phyloP scores from a whole-genome alignment of 352 stramenopile genomes.

The Globisporangium ultimum region DNA sequence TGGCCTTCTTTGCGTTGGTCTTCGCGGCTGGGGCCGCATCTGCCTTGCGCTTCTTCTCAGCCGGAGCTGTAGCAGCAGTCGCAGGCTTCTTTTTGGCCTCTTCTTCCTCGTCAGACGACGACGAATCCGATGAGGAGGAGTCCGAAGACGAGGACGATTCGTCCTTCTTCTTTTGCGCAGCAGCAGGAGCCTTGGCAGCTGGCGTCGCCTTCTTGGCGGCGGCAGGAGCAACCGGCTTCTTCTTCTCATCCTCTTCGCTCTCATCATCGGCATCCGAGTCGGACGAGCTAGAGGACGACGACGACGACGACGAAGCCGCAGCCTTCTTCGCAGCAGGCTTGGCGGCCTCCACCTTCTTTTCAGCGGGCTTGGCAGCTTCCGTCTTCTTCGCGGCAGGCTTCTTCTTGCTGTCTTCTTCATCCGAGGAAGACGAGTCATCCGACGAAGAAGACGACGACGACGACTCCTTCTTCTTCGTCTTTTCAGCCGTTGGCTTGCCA shows the following conservation, averaged over 20 bases:
- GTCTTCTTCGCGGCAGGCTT: constrained; percentile 15
- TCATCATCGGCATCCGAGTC: constrained; percentile 52
- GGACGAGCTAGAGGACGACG: constrained; percentile 18
- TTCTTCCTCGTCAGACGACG: constrained; percentile 34
- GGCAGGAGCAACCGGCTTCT: constrained; percentile 22
- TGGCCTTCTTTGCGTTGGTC: constrained; percentile 31
- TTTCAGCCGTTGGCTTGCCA: constrained; percentile 11
- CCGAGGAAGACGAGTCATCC: constrained; percentile 25
- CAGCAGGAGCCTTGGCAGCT: constrained; percentile 3
- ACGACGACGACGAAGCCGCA: constrained; percentile 23
- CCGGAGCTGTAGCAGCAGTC: constrained; percentile 15
- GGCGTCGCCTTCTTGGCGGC: constrained; percentile 17
- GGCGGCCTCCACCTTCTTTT: constrained; percentile 16
- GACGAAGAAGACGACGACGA: constrained; percentile 22
- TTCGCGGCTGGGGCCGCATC: constrained; percentile 19
- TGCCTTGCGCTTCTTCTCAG: constrained; percentile 50
- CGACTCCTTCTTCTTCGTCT: constrained; percentile 25
- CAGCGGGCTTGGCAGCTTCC: neutral
- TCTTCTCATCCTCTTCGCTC: constrained; percentile 34
- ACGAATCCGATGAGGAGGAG: constrained; percentile 35
- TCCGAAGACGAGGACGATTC: constrained; percentile 30
- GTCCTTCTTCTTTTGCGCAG: constrained; percentile 18
- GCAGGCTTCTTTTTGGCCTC: constrained; percentile 26
- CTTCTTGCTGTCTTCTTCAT: constrained; percentile 29
- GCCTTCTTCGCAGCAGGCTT: constrained; percentile 19